Percentiles rank a stretch among this genome's conserved stretches.
Conservation (phyloP, 2,329 filamentous ascomycete genomes). For the Epichloe hybrida region DNA sequence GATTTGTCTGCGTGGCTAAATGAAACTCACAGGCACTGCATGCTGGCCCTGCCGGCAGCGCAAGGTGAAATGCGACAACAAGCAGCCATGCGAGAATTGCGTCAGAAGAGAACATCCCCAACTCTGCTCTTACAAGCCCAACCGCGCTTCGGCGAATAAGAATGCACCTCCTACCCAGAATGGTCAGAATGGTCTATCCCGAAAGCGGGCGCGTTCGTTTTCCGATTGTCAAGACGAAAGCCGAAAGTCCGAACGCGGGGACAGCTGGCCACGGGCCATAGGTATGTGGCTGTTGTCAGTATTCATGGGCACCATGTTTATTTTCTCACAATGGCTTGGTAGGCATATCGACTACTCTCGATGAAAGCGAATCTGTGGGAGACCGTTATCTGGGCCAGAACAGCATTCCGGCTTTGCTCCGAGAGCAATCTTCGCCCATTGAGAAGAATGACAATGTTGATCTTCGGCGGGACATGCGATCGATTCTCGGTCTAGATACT, state of each 20-base stretch:
- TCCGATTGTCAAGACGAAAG: constrained; percentile 19
- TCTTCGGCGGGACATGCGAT: constrained; percentile 51
- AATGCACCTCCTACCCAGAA: constrained; percentile 12
- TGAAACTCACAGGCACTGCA: constrained; percentile 34
- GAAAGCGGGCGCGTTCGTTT: constrained; percentile 22
- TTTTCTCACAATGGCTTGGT: constrained; percentile 4
- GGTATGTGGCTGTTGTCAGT: constrained; percentile 14
- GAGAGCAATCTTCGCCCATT: constrained; percentile 43
- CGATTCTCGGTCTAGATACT: constrained; percentile 51
- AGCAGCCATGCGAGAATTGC: constrained; percentile 55
- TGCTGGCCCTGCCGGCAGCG: constrained; percentile 56
- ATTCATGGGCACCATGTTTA: not conserved
- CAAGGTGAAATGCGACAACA: constrained; percentile 58
- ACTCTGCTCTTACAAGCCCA: constrained; percentile 55
- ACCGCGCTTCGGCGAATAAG: constrained; percentile 29
- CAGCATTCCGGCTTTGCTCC: constrained; percentile 51
- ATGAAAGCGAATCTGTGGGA: constrained; percentile 41
- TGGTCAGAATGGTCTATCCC: constrained; percentile 13
- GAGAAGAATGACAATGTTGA: constrained; percentile 39
- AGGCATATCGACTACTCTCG: constrained; percentile 25
- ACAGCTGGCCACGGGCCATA: constrained; percentile 29
- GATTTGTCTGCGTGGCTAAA: not conserved
- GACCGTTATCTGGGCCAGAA: constrained; percentile 53
- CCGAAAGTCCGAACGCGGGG: constrained; percentile 23
- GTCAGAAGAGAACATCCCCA: constrained; percentile 51